phyloP scores from a whole-genome alignment of 257 asterid genomes.

The Solanum infundibuliforme region DNA sequence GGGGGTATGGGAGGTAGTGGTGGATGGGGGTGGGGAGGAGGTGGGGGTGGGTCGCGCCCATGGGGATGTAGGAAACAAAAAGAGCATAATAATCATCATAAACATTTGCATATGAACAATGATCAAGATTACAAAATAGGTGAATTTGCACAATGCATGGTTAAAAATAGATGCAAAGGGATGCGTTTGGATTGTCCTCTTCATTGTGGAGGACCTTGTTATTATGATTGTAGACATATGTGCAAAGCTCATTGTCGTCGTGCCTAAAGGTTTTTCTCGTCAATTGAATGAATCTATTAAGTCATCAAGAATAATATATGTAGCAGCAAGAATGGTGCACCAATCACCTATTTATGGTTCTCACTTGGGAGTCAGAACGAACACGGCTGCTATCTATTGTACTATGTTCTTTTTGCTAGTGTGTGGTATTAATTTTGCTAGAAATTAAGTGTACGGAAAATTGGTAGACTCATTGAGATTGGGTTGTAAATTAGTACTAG shows the following conservation, averaged over 20 bases:
- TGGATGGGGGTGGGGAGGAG: conserved; percentile 48
- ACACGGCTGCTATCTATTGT: background rate
- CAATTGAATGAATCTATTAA: background rate
- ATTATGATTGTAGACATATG: conserved; percentile 38
- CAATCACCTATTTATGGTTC: background rate
- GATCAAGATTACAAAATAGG: conserved; percentile 22
- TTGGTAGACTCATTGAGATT: background rate
- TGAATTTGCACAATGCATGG: conserved; percentile 41
- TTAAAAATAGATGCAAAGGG: conserved; percentile 30
- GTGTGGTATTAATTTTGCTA: background rate
- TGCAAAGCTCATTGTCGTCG: conserved; percentile 45
- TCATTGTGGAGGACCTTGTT: conserved; percentile 46
- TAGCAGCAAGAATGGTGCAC: background rate
- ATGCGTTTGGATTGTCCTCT: conserved; percentile 44
- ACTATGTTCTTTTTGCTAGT: background rate
- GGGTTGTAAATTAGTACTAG: background rate
- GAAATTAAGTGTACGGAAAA: background rate
- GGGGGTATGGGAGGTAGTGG: conserved; percentile 24
- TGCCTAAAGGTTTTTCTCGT: background rate
- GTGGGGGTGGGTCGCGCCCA: conserved; percentile 37
- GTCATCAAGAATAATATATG: background rate
- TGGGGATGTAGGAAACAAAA: conserved; percentile 29
- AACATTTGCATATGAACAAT: background rate
- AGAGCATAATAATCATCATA: background rate
- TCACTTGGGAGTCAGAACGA: background rate